Percentiles rank a stretch among this genome's conserved stretches.
Evolutionary conservation across 2,329 filamentous ascomycete genomes (phyloP).

Genomic region (Colletotrichum lindemuthianum): DNA sequence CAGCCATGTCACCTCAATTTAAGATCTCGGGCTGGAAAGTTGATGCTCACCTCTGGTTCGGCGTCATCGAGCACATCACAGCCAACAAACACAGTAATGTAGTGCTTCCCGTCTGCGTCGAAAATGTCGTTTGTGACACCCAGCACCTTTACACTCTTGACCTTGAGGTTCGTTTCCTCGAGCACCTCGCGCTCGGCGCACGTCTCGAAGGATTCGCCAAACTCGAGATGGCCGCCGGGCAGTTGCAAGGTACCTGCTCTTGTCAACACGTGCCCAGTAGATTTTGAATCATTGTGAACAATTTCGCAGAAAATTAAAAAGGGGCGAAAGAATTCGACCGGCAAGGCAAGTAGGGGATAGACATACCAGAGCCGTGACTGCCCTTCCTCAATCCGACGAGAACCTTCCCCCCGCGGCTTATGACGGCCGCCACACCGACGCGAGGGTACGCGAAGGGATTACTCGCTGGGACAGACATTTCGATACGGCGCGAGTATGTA

Average conservation of each 20-base stretch:
- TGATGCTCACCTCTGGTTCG: slow-evolving; percentile 59
- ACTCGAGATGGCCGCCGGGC: slow-evolving; percentile 81
- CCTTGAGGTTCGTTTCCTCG: slow-evolving; percentile 75
- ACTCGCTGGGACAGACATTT: not conserved
- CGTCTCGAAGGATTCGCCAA: slow-evolving; percentile 67
- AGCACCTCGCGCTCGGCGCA: slow-evolving; percentile 74
- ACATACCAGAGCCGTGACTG: slow-evolving; percentile 59
- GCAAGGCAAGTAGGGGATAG: not conserved
- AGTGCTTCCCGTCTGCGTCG: slow-evolving; percentile 69
- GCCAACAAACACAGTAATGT: slow-evolving; percentile 76
- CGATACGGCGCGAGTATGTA: too few relatives aligned
- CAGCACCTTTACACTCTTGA: slow-evolving; percentile 63
- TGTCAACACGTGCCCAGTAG: not conserved
- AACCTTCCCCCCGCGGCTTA: slow-evolving; percentile 55
- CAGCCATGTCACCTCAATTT: not conserved
- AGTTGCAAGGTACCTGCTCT: slow-evolving; percentile 68
- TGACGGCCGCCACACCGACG: slow-evolving; percentile 60
- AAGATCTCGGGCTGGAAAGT: not conserved
- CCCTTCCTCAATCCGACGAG: slow-evolving; percentile 59
- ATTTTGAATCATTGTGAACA: not conserved
- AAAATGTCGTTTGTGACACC: slow-evolving; percentile 77
- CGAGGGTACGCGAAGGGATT: slow-evolving; percentile 44
- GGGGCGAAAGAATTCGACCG: not conserved
- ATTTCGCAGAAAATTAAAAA: not conserved
- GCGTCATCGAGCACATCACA: slow-evolving; percentile 59